These are phyloP conservation scores for Cutaneotrichosporon sp. DNA, from an alignment of 1,284 basidiomycete genomes.

Conservation along the genomic window DNA sequence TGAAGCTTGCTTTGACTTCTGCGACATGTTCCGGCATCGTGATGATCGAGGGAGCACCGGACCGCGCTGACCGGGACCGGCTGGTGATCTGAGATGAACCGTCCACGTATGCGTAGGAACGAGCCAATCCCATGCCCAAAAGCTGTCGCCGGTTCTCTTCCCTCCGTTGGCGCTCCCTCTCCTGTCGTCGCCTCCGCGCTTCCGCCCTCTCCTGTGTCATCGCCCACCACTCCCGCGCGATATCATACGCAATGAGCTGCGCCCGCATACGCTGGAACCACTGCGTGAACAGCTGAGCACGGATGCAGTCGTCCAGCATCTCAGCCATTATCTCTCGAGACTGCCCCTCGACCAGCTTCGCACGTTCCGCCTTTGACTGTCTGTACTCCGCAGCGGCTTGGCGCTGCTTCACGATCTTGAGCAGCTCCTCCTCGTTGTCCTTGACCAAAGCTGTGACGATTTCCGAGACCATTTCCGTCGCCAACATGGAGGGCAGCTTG, in stretches of 20 bases:
- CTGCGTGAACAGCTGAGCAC: background rate
- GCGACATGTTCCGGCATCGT: background rate
- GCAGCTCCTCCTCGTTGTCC: slow-evolving; percentile 15
- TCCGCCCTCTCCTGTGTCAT: slow-evolving; percentile 22
- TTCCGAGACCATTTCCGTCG: slow-evolving; percentile 25
- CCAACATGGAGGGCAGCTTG: slow-evolving; percentile 14
- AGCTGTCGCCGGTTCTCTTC: slow-evolving; percentile 20
- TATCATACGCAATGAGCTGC: slow-evolving; percentile 11
- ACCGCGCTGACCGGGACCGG: background rate
- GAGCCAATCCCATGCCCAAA: slow-evolving; percentile 27
- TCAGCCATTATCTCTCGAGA: slow-evolving; percentile 8
- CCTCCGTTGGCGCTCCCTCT: slow-evolving; percentile 12
- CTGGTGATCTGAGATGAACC: background rate
- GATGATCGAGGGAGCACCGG: background rate
- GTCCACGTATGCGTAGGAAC: slow-evolving; percentile 7
- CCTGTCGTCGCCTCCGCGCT: background rate
- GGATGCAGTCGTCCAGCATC: slow-evolving; percentile 14
- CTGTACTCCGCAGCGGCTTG: slow-evolving; percentile 19
- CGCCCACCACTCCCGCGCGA: slow-evolving; percentile 20
- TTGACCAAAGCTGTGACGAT: slow-evolving; percentile 23
- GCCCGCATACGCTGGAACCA: slow-evolving; percentile 4
- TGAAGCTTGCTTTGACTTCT: background rate
- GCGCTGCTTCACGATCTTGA: slow-evolving; percentile 22
- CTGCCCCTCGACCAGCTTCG: slow-evolving; percentile 17
- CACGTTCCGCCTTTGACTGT: slow-evolving; percentile 13